Evolutionary conservation across 768 basidiomycete species (phyloP), one percentile per base, ranked within the genome.

Genomic region (Tremella mesenterica): DNA sequence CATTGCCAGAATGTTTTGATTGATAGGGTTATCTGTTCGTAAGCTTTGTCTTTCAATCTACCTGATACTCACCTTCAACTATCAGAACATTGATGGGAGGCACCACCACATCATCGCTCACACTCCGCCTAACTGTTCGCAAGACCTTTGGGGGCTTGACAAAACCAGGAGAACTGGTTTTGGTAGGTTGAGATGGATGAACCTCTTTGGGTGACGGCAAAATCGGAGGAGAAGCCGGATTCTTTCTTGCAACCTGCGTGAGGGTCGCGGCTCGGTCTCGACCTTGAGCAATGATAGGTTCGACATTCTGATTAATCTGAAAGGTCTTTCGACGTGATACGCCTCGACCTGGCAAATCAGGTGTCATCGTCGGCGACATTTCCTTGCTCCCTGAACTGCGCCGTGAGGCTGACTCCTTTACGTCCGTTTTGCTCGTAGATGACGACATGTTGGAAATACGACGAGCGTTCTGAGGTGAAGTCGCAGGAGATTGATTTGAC

Each of bases 21-120:
- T 97, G 76, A 99, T 97, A 5, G 90, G 87, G 70, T 99, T 99
- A 75, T 99, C 95, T 97, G 61, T 2, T 33, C 18, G 44, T 61
- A 54, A 64, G 55, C 54, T 3, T 28, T 14, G 3, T 33, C 8
- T 13, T 21, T 27, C 29, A 10, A 12, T 21, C 8, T 43, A 44
- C 3, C 20, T 14, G 5, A 8, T 9, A 77, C 84, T 57, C 59
- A 89, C 93, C 93, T 73, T 99, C 95, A 33, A 97, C 95, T 64
- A 99, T 95, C 64, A 99, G 79, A 0, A 99, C 95, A 64, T 87
- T 93, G 69, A 99, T 96, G 0, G 95, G 95, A 2, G 95, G 95
- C 1, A 93, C 85, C 28, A 96, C 84, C 55, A 83, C 83, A 25
- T 79, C 78, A 52, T 87, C 85, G 6, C 77, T 69, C 7, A 75